These are phyloP conservation scores for Salix koriyanagi DNA, from an alignment of 345 rosid species.

Conservation along the genomic window DNA sequence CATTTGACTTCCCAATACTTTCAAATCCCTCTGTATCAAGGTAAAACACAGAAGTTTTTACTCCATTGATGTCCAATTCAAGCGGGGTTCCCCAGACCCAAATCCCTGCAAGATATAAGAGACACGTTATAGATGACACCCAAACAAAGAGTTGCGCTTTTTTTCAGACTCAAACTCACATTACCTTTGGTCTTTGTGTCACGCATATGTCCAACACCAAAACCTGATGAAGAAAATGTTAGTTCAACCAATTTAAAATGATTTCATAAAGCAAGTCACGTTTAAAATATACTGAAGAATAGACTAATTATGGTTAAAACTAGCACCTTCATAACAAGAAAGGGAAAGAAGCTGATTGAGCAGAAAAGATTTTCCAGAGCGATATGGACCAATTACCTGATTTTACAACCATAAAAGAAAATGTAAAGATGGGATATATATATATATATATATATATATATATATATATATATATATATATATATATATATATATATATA, in stretches of 20 bases:
- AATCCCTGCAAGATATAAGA: slow-evolving; percentile 52
- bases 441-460: slow-evolving; percentile 15
- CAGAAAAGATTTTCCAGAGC: slow-evolving; percentile 96
- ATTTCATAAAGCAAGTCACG: slow-evolving; percentile 5
- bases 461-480: slow-evolving; percentile 15
- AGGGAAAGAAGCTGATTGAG: slow-evolving; percentile 99
- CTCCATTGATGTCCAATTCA: slow-evolving; percentile 71
- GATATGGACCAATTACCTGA: slow-evolving; percentile 98
- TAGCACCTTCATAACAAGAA: slow-evolving; percentile 89
- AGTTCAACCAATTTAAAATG: neutral
- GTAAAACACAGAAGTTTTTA: slow-evolving; percentile 80
- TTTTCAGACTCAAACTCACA: neutral
- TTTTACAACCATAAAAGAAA: slow-evolving; percentile 24
- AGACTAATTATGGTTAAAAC: slow-evolving; percentile 16
- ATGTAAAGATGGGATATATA: slow-evolving; percentile 19
- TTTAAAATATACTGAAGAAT: neutral
- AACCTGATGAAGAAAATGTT: slow-evolving; percentile 44
- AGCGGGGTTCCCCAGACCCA: slow-evolving; percentile 99
- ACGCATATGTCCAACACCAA: slow-evolving; percentile 99
- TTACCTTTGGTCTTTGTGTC: slow-evolving; percentile 98
- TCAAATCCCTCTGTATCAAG: slow-evolving; percentile 99
- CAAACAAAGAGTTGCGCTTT: slow-evolving; percentile 6
- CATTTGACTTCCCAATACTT: slow-evolving; percentile 97
- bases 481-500: slow-evolving; percentile 17
- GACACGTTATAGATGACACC: slow-evolving; percentile 4